Evolutionary conservation across 768 basidiomycete species (phyloP), one percentile per base, ranked within the genome.

Genomic region (Cyclocybe cylindracea): DNA sequence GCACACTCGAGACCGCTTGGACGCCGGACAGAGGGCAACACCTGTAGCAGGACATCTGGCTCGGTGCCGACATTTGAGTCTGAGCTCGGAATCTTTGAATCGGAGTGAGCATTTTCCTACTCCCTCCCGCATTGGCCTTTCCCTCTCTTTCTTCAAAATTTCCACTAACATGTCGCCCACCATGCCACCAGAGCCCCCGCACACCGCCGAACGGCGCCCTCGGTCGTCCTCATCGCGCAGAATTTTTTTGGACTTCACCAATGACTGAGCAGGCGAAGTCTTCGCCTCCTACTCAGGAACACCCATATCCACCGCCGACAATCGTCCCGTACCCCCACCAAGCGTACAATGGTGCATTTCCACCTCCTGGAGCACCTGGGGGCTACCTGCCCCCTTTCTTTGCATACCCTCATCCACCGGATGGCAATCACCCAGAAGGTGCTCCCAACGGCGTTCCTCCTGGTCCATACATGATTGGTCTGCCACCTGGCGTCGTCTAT

Each of bases 11-110:
- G 31, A 39, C 33, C 46, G 6, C 33, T 14, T 37, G 10, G 32
- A n/a, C 34, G 6, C 45, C 42, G 4, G 18, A 5, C 46, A 4
- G 24, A 44, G n/a, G 37, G 16, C 33, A 39, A 32, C 36, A 16
- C n/a, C n/a, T n/a, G n/a, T 36, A 41, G 35, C 35, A 39, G 32
- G 31, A 50, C 9, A 19, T 34, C 6, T 42, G 29, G 33, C 41
- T 29, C 32, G 39, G 47, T 48, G 54, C 54, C 51, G 55, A 58
- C 55, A 57, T 66, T 66, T 64, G 60, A 72, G 70, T 74, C 73
- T 72, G 69, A 74, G 73, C 75, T 72, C 72, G 66, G 71, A 70
- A 70, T 64, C 70, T 73, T 74, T 74, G 65, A 74, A 67, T 74
- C 74, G 72, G 74, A 75, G 76, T 74, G 70, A 72, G 71, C 67